Percentiles rank a stretch among this genome's conserved stretches.
These are phyloP conservation scores for Lactifluus piperatus DNA, from an alignment of 768 basidiomycete species.

Conservation along the genomic window DNA sequence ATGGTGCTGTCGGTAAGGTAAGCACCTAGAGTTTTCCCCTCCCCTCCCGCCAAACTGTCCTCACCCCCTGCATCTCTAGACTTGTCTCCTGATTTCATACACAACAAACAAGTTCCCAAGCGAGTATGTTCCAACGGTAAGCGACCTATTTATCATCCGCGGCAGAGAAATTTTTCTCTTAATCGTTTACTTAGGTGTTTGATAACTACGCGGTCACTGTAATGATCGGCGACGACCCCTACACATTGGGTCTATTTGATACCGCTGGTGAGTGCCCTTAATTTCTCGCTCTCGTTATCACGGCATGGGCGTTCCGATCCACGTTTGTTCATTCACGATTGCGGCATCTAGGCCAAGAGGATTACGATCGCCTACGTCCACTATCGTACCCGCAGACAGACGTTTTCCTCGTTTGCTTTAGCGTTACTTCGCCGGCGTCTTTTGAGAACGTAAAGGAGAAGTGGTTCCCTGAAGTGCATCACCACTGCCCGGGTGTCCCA, in stretches of 20 bases:
- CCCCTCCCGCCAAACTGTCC: background rate
- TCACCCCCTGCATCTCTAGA: slow-evolving; percentile 38
- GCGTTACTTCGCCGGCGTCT: slow-evolving; percentile 94
- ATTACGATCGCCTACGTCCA: slow-evolving; percentile 98
- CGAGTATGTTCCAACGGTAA: slow-evolving; percentile 97
- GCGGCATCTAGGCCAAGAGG: slow-evolving; percentile 77
- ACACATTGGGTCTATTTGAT: slow-evolving; percentile 96
- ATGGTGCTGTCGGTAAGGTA: slow-evolving; percentile 98
- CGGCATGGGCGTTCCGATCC: background rate
- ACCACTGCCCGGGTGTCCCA: slow-evolving; percentile 98
- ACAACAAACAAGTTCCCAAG: slow-evolving; percentile 98
- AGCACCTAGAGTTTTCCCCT: slow-evolving; percentile 25
- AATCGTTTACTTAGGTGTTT: slow-evolving; percentile 54
- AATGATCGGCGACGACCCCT: slow-evolving; percentile 99
- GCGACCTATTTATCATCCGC: slow-evolving; percentile 27
- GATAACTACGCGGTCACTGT: slow-evolving; percentile 99
- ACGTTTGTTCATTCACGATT: slow-evolving; percentile 12
- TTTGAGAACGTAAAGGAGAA: slow-evolving; percentile 99
- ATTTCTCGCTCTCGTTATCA: background rate
- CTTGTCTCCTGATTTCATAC: slow-evolving; percentile 94
- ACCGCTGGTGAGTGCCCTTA: slow-evolving; percentile 74
- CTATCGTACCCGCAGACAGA: slow-evolving; percentile 99
- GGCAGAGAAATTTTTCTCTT: slow-evolving; percentile 18
- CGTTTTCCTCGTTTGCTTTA: slow-evolving; percentile 99
- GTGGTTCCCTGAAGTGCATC: slow-evolving; percentile 99